These are phyloP conservation scores for Zymoseptoria brevis DNA, from an alignment of 2,329 filamentous ascomycete genomes.

Conservation along the genomic window DNA sequence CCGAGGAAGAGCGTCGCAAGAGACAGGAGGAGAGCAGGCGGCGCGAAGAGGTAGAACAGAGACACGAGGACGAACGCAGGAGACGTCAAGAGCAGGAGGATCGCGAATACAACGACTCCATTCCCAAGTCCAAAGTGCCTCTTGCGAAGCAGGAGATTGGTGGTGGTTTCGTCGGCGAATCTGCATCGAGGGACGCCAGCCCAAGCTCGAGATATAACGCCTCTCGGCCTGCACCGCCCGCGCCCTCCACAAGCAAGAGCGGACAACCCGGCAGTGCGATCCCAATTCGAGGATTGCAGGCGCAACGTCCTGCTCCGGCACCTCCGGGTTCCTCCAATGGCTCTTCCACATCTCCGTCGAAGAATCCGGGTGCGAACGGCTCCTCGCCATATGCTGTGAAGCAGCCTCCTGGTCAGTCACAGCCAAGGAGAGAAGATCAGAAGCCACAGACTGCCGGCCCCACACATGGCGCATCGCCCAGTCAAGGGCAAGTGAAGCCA, in stretches of 20 bases:
- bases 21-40: conserved; percentile 34
- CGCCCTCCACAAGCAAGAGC: conserved; percentile 24
- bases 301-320: conserved; percentile 52
- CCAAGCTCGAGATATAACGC: conserved; percentile 67
- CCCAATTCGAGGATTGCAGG: conserved; percentile 46
- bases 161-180: conserved; percentile 52
- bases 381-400: conserved; percentile 24
- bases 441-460: conserved; percentile 25
- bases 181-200: conserved; percentile 33
- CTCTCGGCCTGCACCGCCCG: conserved; percentile 63
- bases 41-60: conserved; percentile 37
- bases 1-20: conserved; percentile 33
- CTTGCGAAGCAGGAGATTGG: conserved; percentile 86
- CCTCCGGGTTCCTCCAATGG: conserved; percentile 27
- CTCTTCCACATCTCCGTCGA: conserved; percentile 16
- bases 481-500: conserved; percentile 40
- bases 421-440: conserved; percentile 17
- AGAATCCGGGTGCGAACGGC: conserved; percentile 20
- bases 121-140: conserved; percentile 73
- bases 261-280: conserved; percentile 20
- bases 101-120: conserved; percentile 72
- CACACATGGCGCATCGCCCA: conserved; percentile 18
- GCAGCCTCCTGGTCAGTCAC: conserved; percentile 17
- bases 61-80: conserved; percentile 29
- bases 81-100: conserved; percentile 62